Evolutionary conservation across 176 grass and related monocot species (phyloP).

Genomic region (Rhynchospora breviuscula): DNA sequence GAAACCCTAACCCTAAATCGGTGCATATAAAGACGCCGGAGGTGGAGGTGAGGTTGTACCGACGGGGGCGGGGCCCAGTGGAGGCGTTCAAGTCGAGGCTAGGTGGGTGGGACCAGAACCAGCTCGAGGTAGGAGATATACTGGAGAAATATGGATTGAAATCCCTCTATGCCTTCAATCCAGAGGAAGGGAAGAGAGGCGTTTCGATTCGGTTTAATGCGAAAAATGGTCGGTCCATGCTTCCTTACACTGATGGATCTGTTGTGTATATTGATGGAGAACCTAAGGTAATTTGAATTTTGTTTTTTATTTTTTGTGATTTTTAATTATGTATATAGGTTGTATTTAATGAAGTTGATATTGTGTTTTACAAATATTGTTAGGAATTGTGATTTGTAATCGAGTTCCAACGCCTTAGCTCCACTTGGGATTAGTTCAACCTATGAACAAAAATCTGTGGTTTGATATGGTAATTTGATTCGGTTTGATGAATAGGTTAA

Average conservation of each 20-base stretch:
- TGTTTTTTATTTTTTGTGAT: background rate
- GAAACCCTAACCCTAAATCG: slow-evolving; percentile 42
- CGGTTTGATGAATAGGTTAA: background rate
- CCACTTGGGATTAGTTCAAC: background rate
- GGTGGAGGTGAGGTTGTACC: slow-evolving; percentile 78
- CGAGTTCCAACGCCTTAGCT: background rate
- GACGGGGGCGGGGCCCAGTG: slow-evolving; percentile 49
- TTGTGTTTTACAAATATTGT: background rate
- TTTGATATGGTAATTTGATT: background rate
- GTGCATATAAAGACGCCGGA: slow-evolving; percentile 40
- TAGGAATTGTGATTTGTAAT: background rate
- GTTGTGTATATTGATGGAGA: slow-evolving; percentile 78
- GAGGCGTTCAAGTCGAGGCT: slow-evolving; percentile 59
- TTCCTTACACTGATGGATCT: slow-evolving; percentile 55
- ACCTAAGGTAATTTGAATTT: slow-evolving; percentile 49
- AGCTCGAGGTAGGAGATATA: slow-evolving; percentile 86
- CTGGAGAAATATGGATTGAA: slow-evolving; percentile 81
- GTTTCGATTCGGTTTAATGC: slow-evolving; percentile 72
- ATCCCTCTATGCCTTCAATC: slow-evolving; percentile 62
- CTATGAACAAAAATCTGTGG: background rate
- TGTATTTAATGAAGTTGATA: background rate
- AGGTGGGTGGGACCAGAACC: slow-evolving; percentile 77
- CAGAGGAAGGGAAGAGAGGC: slow-evolving; percentile 46
- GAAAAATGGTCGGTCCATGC: slow-evolving; percentile 71
- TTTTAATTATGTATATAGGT: background rate